Base-by-base conservation (phyloP, 2,329 filamentous ascomycete genomes). In the Epichloe elymi region DNA sequence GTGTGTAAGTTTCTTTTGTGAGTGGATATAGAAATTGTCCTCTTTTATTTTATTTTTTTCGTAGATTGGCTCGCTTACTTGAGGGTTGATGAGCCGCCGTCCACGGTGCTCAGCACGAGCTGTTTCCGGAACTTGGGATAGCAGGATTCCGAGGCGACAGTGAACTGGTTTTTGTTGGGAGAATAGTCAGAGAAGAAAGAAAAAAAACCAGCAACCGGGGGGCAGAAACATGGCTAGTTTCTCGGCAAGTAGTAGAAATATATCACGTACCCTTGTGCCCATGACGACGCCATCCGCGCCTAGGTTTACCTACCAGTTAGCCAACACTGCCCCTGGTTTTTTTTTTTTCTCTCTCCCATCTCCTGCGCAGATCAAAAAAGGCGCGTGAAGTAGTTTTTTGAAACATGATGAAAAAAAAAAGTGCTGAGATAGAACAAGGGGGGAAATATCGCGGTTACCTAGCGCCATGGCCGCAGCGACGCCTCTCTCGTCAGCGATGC, bases 401-500 rank as follows among this genome's bases (percentile, higher is more conserved):
- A 5, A 5, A 23, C 19, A 23, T 5, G 20, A 20, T 20, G 20
- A 20, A 20, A 20, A 23, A 23, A 23, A 23, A 23, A 26, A 8
- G 23, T 6, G 23, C 5, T 23, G 23, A 17, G 11, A 15, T 20
- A 20, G 15, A 15, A n/a, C 12, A 14, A 35, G n/a, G n/a, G n/a
- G 15, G 10, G 35, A 12, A 23, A 35, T 7, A 20, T 20, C 19
- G 20, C n/a, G 66, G 59, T 46, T 46, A 74, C 78, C 79, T 10
- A 83, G 63, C 1, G 71, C 67, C 53, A 83, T 54, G 2, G 75
- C 74, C 2, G 79, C 79, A 2, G 76, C 74, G 1, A 74, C 74
- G 0, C 76, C 75, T 38, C 76, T 68, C 1, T 73, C 73, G 51
- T 82, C 74, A 5, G 70, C 70, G 50, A 85, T 78, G 0, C 81